A percentile compares a stretch with the other conserved stretches of the same genome.
Evolutionary conservation across 768 basidiomycete species (phyloP).

Genomic region (Lactifluus piperatus): DNA sequence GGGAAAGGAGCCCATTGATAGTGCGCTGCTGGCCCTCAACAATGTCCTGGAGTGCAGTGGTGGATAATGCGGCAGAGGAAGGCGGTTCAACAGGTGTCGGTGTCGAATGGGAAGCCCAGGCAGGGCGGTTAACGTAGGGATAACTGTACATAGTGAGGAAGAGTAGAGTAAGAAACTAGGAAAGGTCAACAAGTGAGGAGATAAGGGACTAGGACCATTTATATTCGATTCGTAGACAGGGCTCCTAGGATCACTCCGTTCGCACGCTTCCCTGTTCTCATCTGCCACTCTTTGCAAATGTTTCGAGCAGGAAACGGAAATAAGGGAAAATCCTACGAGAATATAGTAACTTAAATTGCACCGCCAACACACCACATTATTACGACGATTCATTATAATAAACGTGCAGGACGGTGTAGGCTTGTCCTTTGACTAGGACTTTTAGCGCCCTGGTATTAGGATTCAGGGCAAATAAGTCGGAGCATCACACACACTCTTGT

Average conservation of each 20-base stretch:
- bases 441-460: background rate
- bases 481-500: background rate
- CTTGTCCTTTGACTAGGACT: background rate
- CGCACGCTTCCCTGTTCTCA: background rate
- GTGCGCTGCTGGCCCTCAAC: conserved; percentile 11
- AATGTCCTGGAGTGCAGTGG: conserved; percentile 9
- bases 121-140: background rate
- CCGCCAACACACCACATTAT: background rate
- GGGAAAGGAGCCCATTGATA: conserved; percentile 5
- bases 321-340: no score
- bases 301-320: background rate
- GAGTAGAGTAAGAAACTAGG: background rate
- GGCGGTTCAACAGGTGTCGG: background rate
- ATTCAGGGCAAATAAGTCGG: background rate
- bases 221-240: background rate
- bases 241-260: conserved; percentile 3
- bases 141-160: conserved; percentile 1
- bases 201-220: background rate
- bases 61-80: background rate
- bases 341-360: background rate
- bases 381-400: background rate
- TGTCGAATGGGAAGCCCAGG: background rate
- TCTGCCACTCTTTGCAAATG: background rate
- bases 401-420: background rate
- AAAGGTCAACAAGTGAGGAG: background rate